These are phyloP conservation scores for Lepidium aucheri DNA, from an alignment of 345 rosid genomes.

Conservation along the genomic window DNA sequence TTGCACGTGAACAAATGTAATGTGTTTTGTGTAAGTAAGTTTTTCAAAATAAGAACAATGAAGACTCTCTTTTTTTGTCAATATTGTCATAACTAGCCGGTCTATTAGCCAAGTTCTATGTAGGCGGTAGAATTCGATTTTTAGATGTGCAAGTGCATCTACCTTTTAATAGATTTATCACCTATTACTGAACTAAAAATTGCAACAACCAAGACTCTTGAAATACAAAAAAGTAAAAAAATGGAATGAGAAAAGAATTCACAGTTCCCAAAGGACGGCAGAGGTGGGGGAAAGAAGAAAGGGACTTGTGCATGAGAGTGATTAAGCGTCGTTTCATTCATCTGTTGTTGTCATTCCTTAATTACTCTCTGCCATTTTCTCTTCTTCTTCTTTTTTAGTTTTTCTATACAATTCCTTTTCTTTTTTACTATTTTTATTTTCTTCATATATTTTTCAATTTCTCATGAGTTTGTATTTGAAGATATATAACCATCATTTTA, in stretches of 20 bases:
- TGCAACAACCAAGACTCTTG: too few species aligned
- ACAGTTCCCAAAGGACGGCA: slow-evolving; percentile 54
- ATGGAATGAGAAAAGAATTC: slow-evolving; percentile 12
- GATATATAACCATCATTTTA: slow-evolving; percentile 16
- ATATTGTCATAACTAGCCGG: too few species aligned
- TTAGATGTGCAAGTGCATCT: too few species aligned
- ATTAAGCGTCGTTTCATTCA: slow-evolving; percentile 84
- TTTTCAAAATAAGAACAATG: too few species aligned
- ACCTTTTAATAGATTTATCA: too few species aligned
- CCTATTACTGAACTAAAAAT: too few species aligned
- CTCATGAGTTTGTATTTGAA: not conserved
- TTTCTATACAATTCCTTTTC: slow-evolving; percentile 18
- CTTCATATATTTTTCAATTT: too few species aligned
- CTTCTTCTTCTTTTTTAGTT: not conserved
- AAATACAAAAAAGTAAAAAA: not conserved
- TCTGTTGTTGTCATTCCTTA: slow-evolving; percentile 77
- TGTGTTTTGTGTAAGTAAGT: not conserved
- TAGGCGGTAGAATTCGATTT: too few species aligned
- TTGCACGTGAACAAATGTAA: slow-evolving; percentile 19
- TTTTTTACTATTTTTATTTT: too few species aligned
- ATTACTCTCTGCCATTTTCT: slow-evolving; percentile 40
- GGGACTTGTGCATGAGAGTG: slow-evolving; percentile 94
- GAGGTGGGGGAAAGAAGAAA: slow-evolving; percentile 96
- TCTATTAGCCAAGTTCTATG: too few species aligned
- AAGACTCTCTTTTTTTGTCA: too few species aligned